phyloP scores from a whole-genome alignment of 305 asterid genomes.

The Solanum hybrid region DNA sequence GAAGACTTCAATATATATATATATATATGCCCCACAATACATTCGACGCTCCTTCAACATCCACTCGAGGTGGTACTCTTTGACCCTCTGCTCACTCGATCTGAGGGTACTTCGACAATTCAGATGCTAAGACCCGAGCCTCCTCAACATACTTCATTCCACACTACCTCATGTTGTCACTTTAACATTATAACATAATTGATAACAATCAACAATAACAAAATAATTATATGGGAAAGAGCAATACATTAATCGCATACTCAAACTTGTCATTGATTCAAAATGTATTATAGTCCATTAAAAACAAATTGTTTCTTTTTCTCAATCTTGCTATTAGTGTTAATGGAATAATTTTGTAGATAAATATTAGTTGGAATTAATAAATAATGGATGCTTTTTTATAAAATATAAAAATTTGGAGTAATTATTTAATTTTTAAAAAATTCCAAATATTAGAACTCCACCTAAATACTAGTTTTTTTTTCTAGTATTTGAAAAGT shows the following conservation, averaged over 20 bases:
- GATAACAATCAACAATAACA: neutral
- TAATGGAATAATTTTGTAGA: neutral
- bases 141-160: neutral
- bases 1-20: no score
- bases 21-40: no score
- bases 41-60: neutral
- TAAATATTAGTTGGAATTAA: no score
- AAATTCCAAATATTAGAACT: neutral
- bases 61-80: neutral
- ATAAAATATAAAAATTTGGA: no score
- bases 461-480: neutral
- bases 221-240: neutral
- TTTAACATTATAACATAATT: no score
- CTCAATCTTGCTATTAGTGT: neutral
- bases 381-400: neutral
- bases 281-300: neutral
- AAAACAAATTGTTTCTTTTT: neutral
- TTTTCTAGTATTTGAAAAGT: neutral
- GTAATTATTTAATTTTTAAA: no score
- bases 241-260: no score
- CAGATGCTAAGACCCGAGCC: neutral
- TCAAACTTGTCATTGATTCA: neutral
- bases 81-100: neutral
- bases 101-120: neutral
- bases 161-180: neutral